Evolutionary conservation across 177 flowering plant species (phyloP), one percentile per base, ranked within the genome.

Genomic region (Telopea speciosissima): DNA sequence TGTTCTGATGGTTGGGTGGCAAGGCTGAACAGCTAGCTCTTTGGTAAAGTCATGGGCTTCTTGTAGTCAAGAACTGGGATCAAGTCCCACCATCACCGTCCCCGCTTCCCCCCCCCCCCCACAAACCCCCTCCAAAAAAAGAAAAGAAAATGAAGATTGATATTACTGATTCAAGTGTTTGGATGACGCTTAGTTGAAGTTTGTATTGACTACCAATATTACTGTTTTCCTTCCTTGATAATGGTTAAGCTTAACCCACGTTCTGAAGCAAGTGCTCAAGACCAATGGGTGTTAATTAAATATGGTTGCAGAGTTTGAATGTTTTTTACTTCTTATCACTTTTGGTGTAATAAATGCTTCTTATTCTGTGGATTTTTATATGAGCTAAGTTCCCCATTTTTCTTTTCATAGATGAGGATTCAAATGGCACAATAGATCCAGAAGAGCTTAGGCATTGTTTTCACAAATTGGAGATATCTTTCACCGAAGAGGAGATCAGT

Each of bases 391-490:
- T 19, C 11, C 54, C 19, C 54, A 49, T 49, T 49, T 49, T 49
- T 49, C 54, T 49, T 5, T 16, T 49, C 5, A 24, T 60, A 95
- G 99, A 95, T 80, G 91, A 84, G 83, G 96, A 95, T 76, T 78
- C 88, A 33, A 95, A 88, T 76, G 97, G 90, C 24, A 77, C 82
- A 68, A 92, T 95, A 71, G 97, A 95, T 73, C 89, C 78, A 0
- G 84, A 87, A 73, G 99, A 95, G 87, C 85, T 95, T 78, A 87
- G 81, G 74, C 81, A 84, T 62, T 89, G 94, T 76, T 86, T 95
- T 67, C 73, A 72, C 0, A 88, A 89, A 80, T 82, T 95, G 75
- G 91, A 91, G 72, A 82, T 91, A 54, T 74, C 82, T 56, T 86
- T 87, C 60, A 65, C 89, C 0, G 96, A 92, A 62, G 97, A 91